A percentile compares a stretch with the other conserved stretches of the same genome.
Conservation (phyloP, 306 rosid species). For the Citrullus amarus region DNA sequence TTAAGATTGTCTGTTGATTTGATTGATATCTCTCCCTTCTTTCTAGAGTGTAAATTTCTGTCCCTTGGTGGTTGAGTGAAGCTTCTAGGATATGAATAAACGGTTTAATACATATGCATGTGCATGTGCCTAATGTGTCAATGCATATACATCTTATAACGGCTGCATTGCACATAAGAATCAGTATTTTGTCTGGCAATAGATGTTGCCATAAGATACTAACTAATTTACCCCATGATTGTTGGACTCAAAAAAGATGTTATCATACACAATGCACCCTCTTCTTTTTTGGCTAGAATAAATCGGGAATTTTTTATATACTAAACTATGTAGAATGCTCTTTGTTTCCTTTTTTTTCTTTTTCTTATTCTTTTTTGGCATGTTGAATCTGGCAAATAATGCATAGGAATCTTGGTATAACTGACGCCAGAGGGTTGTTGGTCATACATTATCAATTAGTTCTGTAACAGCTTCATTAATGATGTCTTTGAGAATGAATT, state of each 20-base stretch:
- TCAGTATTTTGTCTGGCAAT: background rate
- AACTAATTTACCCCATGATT: too few species aligned
- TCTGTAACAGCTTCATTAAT: slow-evolving; percentile 30
- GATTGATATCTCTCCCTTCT: background rate
- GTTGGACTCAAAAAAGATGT: background rate
- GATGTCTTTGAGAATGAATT: slow-evolving; percentile 40
- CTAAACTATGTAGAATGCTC: background rate
- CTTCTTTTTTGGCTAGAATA: background rate
- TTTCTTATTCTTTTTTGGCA: background rate
- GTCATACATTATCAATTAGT: slow-evolving; percentile 9
- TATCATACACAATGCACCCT: background rate
- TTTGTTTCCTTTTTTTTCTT: too few species aligned
- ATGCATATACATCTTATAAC: background rate
- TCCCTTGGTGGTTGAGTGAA: background rate
- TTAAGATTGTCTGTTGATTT: background rate
- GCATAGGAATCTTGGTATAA: background rate
- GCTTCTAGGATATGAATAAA: background rate
- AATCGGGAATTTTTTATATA: background rate
- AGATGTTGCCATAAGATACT: background rate
- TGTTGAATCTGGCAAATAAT: background rate
- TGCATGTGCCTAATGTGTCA: background rate
- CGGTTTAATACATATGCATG: background rate
- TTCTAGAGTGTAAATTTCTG: background rate
- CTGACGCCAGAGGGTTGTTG: background rate
- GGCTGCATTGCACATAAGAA: background rate